phyloP scores from a whole-genome alignment of 1,284 basidiomycete species.

The Vanrija pseudolonga region DNA sequence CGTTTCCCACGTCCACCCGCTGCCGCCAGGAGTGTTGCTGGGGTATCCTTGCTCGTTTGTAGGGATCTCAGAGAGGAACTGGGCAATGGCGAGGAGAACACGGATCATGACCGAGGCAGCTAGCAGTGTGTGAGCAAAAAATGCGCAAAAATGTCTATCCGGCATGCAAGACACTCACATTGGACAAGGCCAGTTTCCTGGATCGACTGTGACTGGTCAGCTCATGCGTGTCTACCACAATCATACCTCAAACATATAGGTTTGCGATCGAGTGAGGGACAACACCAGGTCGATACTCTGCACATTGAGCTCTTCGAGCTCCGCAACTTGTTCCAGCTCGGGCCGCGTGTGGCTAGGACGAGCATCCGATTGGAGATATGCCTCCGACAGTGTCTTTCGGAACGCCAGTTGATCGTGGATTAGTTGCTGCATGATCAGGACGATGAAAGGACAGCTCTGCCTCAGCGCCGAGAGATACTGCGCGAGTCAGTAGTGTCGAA shows the following conservation, averaged over 20 bases:
- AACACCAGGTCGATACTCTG: constrained; percentile 32
- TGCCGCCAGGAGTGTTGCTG: constrained; percentile 28
- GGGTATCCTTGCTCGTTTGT: constrained; percentile 42
- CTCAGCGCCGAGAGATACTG: constrained; percentile 22
- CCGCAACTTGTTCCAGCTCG: constrained; percentile 10
- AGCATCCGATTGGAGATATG: constrained; percentile 13
- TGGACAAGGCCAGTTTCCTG: not conserved
- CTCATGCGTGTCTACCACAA: no score
- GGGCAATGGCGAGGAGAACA: constrained; percentile 22
- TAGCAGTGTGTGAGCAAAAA: no score
- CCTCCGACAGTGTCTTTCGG: constrained; percentile 18
- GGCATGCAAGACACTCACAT: constrained; percentile 5
- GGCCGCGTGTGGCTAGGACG: not conserved
- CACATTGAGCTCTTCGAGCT: constrained; percentile 23
- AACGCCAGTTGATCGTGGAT: constrained; percentile 28
- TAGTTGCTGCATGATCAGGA: constrained; percentile 29
- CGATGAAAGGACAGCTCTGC: constrained; percentile 22
- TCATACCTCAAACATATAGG: not conserved
- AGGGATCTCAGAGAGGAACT: constrained; percentile 33
- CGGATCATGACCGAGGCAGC: constrained; percentile 24
- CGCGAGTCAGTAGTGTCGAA: constrained; percentile 4
- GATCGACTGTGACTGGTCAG: not conserved
- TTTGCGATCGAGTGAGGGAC: constrained; percentile 12
- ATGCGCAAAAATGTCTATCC: no score
- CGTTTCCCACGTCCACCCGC: constrained; percentile 37